Evolutionary conservation across 176 grass and related monocot genomes (phyloP).

Genomic region (Cenchrus purpureus): DNA sequence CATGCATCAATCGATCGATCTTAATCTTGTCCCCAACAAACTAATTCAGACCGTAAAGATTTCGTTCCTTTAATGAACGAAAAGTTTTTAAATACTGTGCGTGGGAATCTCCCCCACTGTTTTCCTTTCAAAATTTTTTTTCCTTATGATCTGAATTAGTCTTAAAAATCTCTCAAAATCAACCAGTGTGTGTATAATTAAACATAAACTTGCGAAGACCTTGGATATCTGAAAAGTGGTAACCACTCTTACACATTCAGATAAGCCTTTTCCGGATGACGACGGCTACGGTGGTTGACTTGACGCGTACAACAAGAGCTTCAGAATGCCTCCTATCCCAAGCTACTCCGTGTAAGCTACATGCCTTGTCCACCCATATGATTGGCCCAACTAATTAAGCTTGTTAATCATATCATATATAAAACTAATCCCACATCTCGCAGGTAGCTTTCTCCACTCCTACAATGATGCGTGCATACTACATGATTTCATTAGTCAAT

Average conservation of each 20-base stretch:
- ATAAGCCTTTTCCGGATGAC: neutral
- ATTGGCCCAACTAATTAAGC: neutral
- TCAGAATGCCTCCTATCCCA: neutral
- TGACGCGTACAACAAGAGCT: conserved; percentile 28
- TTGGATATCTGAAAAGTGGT: neutral
- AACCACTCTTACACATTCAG: neutral
- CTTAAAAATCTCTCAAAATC: neutral
- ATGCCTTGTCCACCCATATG: neutral
- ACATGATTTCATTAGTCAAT: neutral
- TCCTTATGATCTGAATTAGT: neutral
- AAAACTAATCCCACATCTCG: neutral
- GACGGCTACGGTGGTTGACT: conserved; percentile 16
- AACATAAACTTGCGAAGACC: neutral
- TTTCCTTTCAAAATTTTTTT: no score
- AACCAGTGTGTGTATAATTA: neutral
- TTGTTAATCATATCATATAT: neutral
- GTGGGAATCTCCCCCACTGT: no score
- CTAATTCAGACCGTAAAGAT: no score
- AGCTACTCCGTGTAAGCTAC: neutral
- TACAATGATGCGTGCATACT: neutral
- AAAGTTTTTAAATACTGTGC: no score
- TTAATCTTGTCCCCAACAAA: neutral
- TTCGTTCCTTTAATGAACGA: no score
- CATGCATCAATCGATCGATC: no score
- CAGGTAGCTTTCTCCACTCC: conserved; percentile 7